A percentile compares a stretch with the other conserved stretches of the same genome.
Evolutionary conservation across 2,329 filamentous ascomycete genomes (phyloP).

Genomic region (Coniochaeta sp.): DNA sequence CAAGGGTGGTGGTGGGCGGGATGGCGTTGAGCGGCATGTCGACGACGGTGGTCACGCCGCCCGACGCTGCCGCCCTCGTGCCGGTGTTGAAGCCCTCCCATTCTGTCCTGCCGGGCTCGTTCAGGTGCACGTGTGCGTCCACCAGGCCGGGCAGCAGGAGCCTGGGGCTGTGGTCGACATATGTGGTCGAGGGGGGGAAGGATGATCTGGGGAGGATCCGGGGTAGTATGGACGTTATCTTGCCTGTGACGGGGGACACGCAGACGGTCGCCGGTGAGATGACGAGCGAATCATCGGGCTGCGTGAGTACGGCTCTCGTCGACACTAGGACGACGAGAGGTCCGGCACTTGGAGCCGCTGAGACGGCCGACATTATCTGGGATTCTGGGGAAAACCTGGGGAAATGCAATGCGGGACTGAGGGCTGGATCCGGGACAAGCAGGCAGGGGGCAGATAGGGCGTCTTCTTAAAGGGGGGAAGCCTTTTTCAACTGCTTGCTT

Average conservation of each 20-base stretch:
- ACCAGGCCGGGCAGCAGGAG: slow-evolving; percentile 86
- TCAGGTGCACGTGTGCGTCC: slow-evolving; percentile 95
- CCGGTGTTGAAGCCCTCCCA: slow-evolving; percentile 98
- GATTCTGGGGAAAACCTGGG: slow-evolving; percentile 1
- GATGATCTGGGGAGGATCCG: slow-evolving; percentile 65
- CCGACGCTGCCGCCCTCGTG: slow-evolving; percentile 86
- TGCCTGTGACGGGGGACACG: slow-evolving; percentile 71
- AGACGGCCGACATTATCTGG: background rate
- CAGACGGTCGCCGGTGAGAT: slow-evolving; percentile 78
- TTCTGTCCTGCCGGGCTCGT: slow-evolving; percentile 92
- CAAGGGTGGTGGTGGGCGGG: slow-evolving; percentile 85
- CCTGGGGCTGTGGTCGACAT: slow-evolving; percentile 77
- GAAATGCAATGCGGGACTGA: background rate
- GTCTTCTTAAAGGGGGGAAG: background rate
- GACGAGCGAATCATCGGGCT: slow-evolving; percentile 50
- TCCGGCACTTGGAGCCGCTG: background rate
- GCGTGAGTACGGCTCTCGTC: slow-evolving; percentile 71
- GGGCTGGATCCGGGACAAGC: background rate
- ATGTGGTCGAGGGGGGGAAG: slow-evolving; percentile 66
- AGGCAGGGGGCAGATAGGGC: background rate
- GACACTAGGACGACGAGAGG: slow-evolving; percentile 70
- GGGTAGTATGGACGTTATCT: slow-evolving; percentile 70
- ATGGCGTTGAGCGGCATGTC: slow-evolving; percentile 99
- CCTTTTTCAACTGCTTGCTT: background rate
- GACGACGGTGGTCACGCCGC: slow-evolving; percentile 91